phyloP scores from a whole-genome alignment of 176 grass and related monocot species.

The Thalia dealbata region DNA sequence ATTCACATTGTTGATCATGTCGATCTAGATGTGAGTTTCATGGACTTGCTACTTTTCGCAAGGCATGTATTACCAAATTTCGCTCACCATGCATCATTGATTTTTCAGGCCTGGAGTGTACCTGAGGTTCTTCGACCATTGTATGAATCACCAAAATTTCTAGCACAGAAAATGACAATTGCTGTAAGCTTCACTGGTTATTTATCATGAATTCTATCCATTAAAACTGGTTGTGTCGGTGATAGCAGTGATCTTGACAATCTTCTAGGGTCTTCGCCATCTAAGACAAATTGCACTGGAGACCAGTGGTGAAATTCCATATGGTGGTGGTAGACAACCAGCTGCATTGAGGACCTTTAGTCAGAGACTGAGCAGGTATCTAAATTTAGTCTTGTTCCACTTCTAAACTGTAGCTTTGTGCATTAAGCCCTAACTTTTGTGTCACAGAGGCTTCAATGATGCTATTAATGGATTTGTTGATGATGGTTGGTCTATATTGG shows the following conservation, averaged over 20 bases:
- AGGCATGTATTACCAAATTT: background rate
- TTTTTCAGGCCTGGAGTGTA: slow-evolving; percentile 64
- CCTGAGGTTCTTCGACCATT: slow-evolving; percentile 88
- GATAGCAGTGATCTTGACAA: background rate
- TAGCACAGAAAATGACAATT: slow-evolving; percentile 89
- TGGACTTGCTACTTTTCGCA: background rate
- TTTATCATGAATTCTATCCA: background rate
- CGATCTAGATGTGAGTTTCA: slow-evolving; percentile 72
- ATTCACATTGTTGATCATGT: slow-evolving; percentile 98
- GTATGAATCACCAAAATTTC: slow-evolving; percentile 80
- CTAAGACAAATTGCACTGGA: slow-evolving; percentile 20
- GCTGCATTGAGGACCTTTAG: slow-evolving; percentile 15
- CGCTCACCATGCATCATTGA: background rate
- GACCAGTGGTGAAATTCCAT: slow-evolving; percentile 9
- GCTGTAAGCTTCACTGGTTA: slow-evolving; percentile 36
- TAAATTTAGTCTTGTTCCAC: background rate
- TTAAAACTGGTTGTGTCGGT: no score
- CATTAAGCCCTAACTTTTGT: background rate
- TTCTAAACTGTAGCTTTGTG: background rate
- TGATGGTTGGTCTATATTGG: slow-evolving; percentile 87
- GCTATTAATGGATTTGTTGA: slow-evolving; percentile 81
- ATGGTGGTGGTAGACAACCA: slow-evolving; percentile 14
- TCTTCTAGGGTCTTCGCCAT: slow-evolving; percentile 7
- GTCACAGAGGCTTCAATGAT: slow-evolving; percentile 89
- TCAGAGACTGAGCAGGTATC: slow-evolving; percentile 60